Base-by-base conservation (phyloP, 495 filamentous ascomycete genomes). In the Penicillium desertorum region DNA sequence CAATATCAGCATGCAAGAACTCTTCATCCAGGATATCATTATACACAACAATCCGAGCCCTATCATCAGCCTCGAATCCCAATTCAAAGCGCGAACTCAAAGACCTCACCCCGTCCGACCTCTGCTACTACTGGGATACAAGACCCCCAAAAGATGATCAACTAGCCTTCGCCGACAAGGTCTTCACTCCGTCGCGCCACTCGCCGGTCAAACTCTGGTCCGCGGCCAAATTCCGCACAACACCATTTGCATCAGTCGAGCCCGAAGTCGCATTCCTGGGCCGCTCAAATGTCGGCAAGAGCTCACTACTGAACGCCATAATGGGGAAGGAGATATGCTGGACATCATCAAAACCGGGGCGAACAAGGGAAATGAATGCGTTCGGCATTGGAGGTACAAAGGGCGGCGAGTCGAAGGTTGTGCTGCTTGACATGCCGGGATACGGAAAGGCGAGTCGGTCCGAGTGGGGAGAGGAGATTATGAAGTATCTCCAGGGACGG, bases 241-340 rank as follows among this genome's bases (percentile, higher is more conserved):
- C 88, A 20, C 73, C 77, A 10, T 51, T 70, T 3, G 65, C 66
- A 4, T 71, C 70, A 6, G 47, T 70, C 7, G 66, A 73, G 54
- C 79, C 81, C 14, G 79, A 85, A 72, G 84, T 90, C n/a, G 86
- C 83, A 34, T 88, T 90, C 62, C 73, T 90, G 1, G 94, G 94
- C 45, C 85, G 91, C 43, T 92, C 87, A 32, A 97, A 98, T 69
- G 92, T 95, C 25, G 94, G 92, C 37, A 98, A 98, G 69, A 92
- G 88, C 30, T 88, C 85, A 8, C 77, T 98, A 23, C 75, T 98
- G 57, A 98, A 98, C 68, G 88, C 88, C 1, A 75, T 98, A 7
- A 81, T 93, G 57, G 81, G 82, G 20, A 73, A 80, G 16, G 73
- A 78, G 30, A 68, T 82, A 7, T 82, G 79, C 56, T 83, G 85